Base-by-base conservation (phyloP, 1,284 basidiomycete genomes). In the Sphagnurus paluster region DNA sequence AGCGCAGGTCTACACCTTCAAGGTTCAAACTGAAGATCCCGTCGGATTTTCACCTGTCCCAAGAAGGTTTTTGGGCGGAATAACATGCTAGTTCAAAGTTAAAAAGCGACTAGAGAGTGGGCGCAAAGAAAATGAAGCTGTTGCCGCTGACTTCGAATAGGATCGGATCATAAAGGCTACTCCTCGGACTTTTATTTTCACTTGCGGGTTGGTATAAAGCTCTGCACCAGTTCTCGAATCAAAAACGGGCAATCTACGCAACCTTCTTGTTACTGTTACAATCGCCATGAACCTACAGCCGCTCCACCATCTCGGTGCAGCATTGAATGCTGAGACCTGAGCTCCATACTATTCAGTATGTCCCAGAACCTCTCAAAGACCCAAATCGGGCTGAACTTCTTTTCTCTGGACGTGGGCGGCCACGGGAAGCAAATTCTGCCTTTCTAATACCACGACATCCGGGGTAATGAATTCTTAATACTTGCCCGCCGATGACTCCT, bases 401-500 rank as follows among this genome's bases (percentile, higher is more conserved):
- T 49, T 56, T 23, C 54, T 54, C 40, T 39, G 47, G 44, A 49
- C 47, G 32, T 46, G 20, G 33, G 24, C 25, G 39, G 43, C 39
- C 44, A 48, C 50, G 44, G 52, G 52, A 54, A 42, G 7, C 52
- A 39, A 29, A 36, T 9, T 38, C 40, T 41, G 39, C 36, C 39
- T 47, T 48, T 48, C 38, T 46, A 48, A 55, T 49, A 39, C 49
- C 33, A 52, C 53, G 40, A 49, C 48, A 42, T 50, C 46, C 44
- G 49, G 48, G 49, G 23, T 54, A 39, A 44, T 52, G 46, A 48
- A 39, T 54, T 44, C 41, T 52, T 52, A 47, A 39, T 54, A 41
- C 40, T 52, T 52, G 52, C 50, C 49, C 56, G 53, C 50, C 49
- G 29, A 48, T 52, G 48, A 47, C 43, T 51, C 45, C 39, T 42